Conservation (phyloP, 495 filamentous ascomycete species). For the Aspergillus carlsbadensis region DNA sequence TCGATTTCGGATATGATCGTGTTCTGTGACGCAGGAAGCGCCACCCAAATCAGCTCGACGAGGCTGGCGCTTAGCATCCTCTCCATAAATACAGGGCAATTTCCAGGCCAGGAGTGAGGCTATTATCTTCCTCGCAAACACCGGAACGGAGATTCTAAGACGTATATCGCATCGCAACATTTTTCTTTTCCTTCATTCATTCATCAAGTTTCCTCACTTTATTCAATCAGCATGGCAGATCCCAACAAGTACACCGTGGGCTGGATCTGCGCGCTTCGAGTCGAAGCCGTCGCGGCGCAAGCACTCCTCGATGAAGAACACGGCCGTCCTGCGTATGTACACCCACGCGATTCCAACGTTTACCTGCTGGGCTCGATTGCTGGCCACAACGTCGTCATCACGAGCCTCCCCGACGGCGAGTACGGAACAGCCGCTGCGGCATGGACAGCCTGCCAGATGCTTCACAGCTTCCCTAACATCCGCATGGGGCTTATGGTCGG, state of each 20-base stretch:
- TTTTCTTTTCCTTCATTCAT: too few relatives aligned
- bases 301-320: slow-evolving; percentile 33
- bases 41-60: too few relatives aligned
- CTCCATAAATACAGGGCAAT: too few relatives aligned
- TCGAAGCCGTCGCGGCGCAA: slow-evolving; percentile 31
- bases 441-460: slow-evolving; percentile 22
- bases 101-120: too few relatives aligned
- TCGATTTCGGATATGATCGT: too few relatives aligned
- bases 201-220: too few relatives aligned
- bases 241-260: slow-evolving; percentile 27
- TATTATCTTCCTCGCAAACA: too few relatives aligned
- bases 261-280: slow-evolving; percentile 36
- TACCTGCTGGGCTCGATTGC: slow-evolving; percentile 35
- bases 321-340: slow-evolving; percentile 8
- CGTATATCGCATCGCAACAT: too few relatives aligned
- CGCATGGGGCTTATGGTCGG: slow-evolving; percentile 33
- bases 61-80: too few relatives aligned
- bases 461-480: slow-evolving; percentile 22
- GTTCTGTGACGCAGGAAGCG: too few relatives aligned
- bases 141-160: too few relatives aligned
- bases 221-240: neutral
- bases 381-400: slow-evolving; percentile 35
- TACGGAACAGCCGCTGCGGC: slow-evolving; percentile 33
- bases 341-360: slow-evolving; percentile 23
- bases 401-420: slow-evolving; percentile 25